A percentile compares a stretch with the other conserved stretches of the same genome.
These are phyloP conservation scores for Phtheirospermum japonicum DNA, from an alignment of 257 asterid species.

Conservation along the genomic window DNA sequence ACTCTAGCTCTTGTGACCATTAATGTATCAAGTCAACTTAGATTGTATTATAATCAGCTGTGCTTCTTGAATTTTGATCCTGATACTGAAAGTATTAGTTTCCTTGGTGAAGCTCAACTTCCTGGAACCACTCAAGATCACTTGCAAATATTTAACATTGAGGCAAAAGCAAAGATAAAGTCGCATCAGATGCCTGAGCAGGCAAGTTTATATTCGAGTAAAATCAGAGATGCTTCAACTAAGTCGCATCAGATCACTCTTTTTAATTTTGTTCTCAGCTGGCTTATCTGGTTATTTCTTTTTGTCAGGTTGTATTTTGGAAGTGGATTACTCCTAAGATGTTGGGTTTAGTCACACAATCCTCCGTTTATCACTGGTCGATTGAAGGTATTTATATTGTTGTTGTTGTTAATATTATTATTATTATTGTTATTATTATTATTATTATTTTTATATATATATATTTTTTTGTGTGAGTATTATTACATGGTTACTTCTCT, in stretches of 20 bases:
- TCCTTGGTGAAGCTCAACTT: constrained; percentile 79
- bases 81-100: constrained; percentile 31
- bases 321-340: constrained; percentile 91
- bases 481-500: neutral
- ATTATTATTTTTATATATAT: constrained; percentile 24
- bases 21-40: neutral
- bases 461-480: neutral
- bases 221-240: constrained; percentile 21
- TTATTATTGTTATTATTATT: no score
- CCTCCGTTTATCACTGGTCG: constrained; percentile 93
- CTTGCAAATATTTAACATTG: constrained; percentile 96
- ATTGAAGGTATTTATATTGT: constrained; percentile 76
- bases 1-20: constrained; percentile 3
- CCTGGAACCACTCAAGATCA: constrained; percentile 96
- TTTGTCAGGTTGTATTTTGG: constrained; percentile 88
- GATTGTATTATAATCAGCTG: neutral
- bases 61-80: constrained; percentile 21
- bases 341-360: constrained; percentile 93
- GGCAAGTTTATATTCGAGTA: constrained; percentile 36
- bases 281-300: constrained; percentile 22
- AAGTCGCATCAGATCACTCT: neutral
- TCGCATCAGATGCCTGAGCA: constrained; percentile 99
- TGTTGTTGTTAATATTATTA: no score
- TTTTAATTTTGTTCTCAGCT: constrained; percentile 8
- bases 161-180: constrained; percentile 88